Evolutionary conservation across 257 asterid genomes (phyloP), one percentile per base, ranked within the genome.

Genomic region (Solanum sitiens): DNA sequence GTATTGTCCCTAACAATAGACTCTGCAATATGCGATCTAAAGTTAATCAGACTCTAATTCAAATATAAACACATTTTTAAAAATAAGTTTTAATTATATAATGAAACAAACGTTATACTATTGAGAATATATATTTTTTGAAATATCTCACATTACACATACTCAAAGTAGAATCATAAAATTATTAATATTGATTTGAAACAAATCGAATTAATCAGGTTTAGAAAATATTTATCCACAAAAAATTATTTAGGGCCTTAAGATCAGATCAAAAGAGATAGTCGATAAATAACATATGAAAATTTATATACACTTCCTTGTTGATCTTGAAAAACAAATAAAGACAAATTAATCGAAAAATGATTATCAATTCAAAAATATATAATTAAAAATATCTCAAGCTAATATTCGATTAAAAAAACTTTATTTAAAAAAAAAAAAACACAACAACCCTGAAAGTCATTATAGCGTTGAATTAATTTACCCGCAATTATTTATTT

Each of bases 261-360:
- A 61, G 6, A 61, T 56, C 3, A 63, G 0, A 1, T 23, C 15
- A 0, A 63, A 63, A 63, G 20, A 6, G 0, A n/a, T 2, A n/a
- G 1, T n/a, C 15, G 1, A 23, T n/a, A 5, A n/a, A 63, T 10
- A 63, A 63, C 16, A 63, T 63, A n/a, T 2, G 1, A 23, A 10
- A 11, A n/a, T 63, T n/a, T n/a, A 2, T 4, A n/a, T n/a, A 0
- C 30, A 23, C n/a, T 11, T 63, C 32, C 32, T n/a, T 11, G 7
- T 63, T 4, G 3, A 7, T 63, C 7, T 63, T n/a, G 71, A 23
- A 1, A 10, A 13, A 59, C 1, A 50, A 47, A 47, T 1, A 21
- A 61, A 5, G 14, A 61, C 4, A 8, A 21, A 23, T 61, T 61
- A 61, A 0, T 2, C 1, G 0, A 61, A 21, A 61, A 27, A 10